These are phyloP conservation scores for Dorcoceras hygrometricum DNA, from an alignment of 257 asterid species.

Conservation along the genomic window DNA sequence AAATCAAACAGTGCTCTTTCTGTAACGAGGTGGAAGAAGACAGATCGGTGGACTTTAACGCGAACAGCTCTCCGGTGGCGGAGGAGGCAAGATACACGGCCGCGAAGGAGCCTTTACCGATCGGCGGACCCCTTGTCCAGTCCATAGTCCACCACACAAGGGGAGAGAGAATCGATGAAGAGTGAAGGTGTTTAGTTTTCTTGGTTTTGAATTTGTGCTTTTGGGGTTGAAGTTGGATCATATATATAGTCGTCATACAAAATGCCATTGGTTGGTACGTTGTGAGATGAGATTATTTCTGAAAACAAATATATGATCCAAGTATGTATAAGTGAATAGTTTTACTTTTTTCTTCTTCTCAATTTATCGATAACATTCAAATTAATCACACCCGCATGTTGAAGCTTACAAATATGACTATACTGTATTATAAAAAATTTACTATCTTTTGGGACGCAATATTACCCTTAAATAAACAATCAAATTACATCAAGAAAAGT, in stretches of 20 bases:
- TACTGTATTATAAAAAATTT: too few relatives aligned
- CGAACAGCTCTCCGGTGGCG: slow-evolving; percentile 49
- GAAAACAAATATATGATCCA: too few relatives aligned
- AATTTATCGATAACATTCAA: too few relatives aligned
- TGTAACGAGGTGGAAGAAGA: slow-evolving; percentile 42
- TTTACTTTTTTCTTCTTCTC: too few relatives aligned
- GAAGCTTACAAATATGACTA: too few relatives aligned
- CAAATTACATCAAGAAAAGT: too few relatives aligned
- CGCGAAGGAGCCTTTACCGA: slow-evolving; percentile 85
- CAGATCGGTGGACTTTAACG: slow-evolving; percentile 62
- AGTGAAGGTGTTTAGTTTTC: not conserved
- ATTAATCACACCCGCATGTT: too few relatives aligned
- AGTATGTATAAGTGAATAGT: too few relatives aligned
- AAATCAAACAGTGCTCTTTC: slow-evolving; percentile 47
- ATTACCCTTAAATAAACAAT: too few relatives aligned
- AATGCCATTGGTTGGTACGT: too few relatives aligned
- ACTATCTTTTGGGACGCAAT: too few relatives aligned
- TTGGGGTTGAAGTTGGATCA: not conserved
- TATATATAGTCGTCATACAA: slow-evolving; percentile 1
- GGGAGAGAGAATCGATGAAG: not conserved
- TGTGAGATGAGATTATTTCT: too few relatives aligned
- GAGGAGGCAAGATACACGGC: slow-evolving; percentile 58
- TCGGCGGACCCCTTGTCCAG: slow-evolving; percentile 74
- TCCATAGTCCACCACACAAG: slow-evolving; percentile 33
- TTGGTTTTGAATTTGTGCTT: slow-evolving; percentile 8